Base-by-base conservation (phyloP, 495 filamentous ascomycete species). In the Cercophora samala region DNA sequence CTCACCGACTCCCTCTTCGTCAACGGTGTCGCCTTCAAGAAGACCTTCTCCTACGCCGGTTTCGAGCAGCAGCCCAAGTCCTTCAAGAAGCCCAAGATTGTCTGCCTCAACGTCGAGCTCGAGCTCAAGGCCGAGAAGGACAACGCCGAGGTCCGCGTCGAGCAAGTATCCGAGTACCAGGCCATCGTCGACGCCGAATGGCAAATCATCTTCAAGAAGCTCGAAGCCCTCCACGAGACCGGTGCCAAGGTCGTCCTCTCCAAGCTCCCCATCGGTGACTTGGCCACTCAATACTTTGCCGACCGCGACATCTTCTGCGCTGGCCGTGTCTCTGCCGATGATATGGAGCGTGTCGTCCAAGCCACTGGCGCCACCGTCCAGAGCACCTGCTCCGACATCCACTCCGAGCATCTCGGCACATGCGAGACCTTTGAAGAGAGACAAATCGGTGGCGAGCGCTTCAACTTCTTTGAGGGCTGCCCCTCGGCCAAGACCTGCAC, bases 181-280 rank as follows among this genome's bases (percentile, higher is more conserved):
- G 95, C 95, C 60, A 96, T 99, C 72, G 95, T 99, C 76, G 95
- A 99, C 76, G 95, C 95, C 53, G 95, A 99, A 79, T 99, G 95
- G 95, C 91, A 97, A 81, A 99, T 99, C 75, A 99, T 99, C 77
- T 97, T 88, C 87, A 93, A 97, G 85, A 99, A 99, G 85, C 88
- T 98, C 72, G 94, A 99, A 80, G 93, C 93, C 26, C 80, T 94
- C 60, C 85, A 92, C 85, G 89, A 93, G 76, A 97, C 94, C 4
- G 95, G 94, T 58, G 95, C 95, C 53, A 96, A 96, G 84, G 93
- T 99, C 66, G 92, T 99, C 25, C 87, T 99, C 60, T 96, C 92
- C 77, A 99, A 98, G 82, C 84, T 98, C 72, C 95, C 95, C 56
- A 97, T 99, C 75, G 95, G 95, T 77, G 95, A 99, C 81, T 82